Base-by-base conservation (phyloP, 352 stramenopile genomes). In the Globisporangium recalcitrans region DNA sequence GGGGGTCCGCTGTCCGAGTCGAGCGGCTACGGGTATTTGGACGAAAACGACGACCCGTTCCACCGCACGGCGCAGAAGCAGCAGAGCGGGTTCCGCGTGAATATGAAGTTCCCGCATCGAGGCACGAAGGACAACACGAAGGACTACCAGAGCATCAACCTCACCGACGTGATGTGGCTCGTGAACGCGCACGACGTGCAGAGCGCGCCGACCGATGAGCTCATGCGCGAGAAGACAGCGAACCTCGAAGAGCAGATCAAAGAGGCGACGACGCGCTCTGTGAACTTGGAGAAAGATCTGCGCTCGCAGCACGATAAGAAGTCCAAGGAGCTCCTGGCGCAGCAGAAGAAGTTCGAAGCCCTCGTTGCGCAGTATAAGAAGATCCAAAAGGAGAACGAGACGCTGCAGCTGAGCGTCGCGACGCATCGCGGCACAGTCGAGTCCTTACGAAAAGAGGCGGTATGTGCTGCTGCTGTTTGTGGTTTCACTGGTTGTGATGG, bases 171-270 rank as follows among this genome's bases (percentile, higher is more conserved):
- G 8, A 84, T 82, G 70, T 95, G 86, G 86, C 75, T 95, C 61
- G 81, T 95, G 31, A 95, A 90, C 51, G 86, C 77, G 7, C 75
- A 87, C 32, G 86, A 95, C 49, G 67, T 82, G 53, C 82, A 77
- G 27, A 75, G 80, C 16, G 84, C 84, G 8, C 85, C 82, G 16
- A 91, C 81, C 1, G 86, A 95, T 61, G 86, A 93, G 65, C 68
- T 92, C 53, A 91, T 93, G 77, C 83, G 84, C 38, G 85, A 95
- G 54, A 95, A 95, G 65, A 95, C 86, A 1, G 86, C 86, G 0
- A 93, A 95, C 57, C 63, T 95, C n/a, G 86, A 94, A 69, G 86
- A 95, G 71, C 82, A 87, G 44, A 95, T 95, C 61, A 93, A 93
- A 51, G 84, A 95, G 58, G 86, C 86, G 8, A 92, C 84, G 0